These are phyloP conservation scores for Xanthoceras sorbifolium DNA, from an alignment of 345 rosid genomes.

Conservation along the genomic window DNA sequence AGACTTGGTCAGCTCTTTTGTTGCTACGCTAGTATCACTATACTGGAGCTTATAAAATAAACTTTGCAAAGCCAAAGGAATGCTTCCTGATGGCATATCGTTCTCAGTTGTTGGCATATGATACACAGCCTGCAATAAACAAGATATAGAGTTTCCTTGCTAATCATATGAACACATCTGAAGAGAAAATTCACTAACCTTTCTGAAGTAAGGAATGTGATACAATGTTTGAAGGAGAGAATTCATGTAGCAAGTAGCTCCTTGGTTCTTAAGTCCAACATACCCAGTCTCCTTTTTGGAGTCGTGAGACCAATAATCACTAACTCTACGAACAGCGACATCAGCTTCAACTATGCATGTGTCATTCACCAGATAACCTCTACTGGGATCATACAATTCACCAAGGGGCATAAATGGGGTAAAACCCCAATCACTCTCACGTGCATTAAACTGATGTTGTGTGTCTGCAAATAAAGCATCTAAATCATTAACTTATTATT, in stretches of 20 bases:
- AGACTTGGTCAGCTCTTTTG: constrained; percentile 59
- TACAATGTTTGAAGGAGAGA: constrained; percentile 60
- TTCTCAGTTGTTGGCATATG: constrained; percentile 71
- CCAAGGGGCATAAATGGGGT: constrained; percentile 59
- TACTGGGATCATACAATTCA: constrained; percentile 50
- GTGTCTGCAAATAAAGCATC: constrained; percentile 40
- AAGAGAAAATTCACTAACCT: constrained; percentile 35
- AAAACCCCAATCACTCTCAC: constrained; percentile 65
- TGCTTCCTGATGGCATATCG: constrained; percentile 68
- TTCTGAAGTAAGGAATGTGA: constrained; percentile 62
- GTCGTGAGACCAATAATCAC: constrained; percentile 59
- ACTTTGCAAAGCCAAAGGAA: constrained; percentile 64
- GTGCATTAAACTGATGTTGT: constrained; percentile 55
- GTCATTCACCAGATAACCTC: constrained; percentile 57
- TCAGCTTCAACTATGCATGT: constrained; percentile 55
- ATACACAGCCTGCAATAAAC: constrained; percentile 52
- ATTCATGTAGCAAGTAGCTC: constrained; percentile 72
- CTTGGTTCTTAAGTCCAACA: constrained; percentile 67
- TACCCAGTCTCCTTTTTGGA: constrained; percentile 67
- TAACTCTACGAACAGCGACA: constrained; percentile 50
- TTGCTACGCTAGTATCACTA: constrained; percentile 61
- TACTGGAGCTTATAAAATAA: constrained; percentile 64
- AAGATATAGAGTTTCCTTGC: constrained; percentile 1
- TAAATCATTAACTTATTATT: neutral
- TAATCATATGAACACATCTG: neutral